Conservation (phyloP, 2,329 filamentous ascomycete genomes). For the Fusarium zealandicum region DNA sequence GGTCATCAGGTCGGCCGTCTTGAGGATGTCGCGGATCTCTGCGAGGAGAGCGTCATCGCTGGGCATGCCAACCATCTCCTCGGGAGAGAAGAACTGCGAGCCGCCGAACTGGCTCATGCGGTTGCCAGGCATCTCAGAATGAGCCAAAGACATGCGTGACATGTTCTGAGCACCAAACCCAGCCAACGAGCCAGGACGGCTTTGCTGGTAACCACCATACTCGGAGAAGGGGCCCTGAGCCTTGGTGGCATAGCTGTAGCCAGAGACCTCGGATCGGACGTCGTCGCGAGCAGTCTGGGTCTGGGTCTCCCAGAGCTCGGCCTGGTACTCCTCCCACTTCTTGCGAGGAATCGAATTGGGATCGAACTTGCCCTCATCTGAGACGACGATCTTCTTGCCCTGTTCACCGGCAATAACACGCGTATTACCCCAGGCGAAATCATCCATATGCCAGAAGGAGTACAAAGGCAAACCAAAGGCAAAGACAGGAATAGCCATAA, state of each 20-base stretch:
- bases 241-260: constrained; percentile 93
- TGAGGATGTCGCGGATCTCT: constrained; percentile 93
- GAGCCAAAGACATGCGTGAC: constrained; percentile 82
- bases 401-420: constrained; percentile 95
- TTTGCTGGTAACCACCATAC: constrained; percentile 71
- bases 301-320: constrained; percentile 95
- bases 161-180: constrained; percentile 54
- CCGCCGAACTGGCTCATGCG: constrained; percentile 68
- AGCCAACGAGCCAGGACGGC: constrained; percentile 63
- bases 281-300: constrained; percentile 86
- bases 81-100: constrained; percentile 65
- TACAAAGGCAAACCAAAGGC: constrained; percentile 89
- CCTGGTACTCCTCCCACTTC: constrained; percentile 99
- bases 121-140: constrained; percentile 69
- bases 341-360: constrained; percentile 91
- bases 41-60: constrained; percentile 88
- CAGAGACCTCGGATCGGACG: constrained; percentile 85
- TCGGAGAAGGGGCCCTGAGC: constrained; percentile 70
- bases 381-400: constrained; percentile 90
- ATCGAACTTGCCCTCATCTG: constrained; percentile 98
- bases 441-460: constrained; percentile 99
- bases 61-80: constrained; percentile 78
- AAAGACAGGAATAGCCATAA: constrained; percentile 90
- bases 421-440: constrained; percentile 99
- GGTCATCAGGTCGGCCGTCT: constrained; percentile 92